phyloP scores from a whole-genome alignment of 2,329 filamentous ascomycete species.

The Colletotrichum somersetense region DNA sequence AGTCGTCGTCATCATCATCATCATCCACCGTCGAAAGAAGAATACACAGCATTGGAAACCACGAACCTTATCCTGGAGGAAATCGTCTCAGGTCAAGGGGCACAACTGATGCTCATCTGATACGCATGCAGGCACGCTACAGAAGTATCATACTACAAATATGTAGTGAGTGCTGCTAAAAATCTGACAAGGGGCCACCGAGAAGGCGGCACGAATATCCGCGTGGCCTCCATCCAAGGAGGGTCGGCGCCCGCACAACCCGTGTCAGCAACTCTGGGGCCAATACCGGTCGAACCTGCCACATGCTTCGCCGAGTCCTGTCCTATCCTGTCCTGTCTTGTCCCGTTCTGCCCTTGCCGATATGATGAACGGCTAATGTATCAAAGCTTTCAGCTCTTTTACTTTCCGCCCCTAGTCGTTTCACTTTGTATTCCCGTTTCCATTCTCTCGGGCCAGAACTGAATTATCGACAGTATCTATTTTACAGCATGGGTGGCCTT shows the following conservation, averaged over 20 bases:
- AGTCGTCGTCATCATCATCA: neutral
- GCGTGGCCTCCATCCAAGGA: neutral
- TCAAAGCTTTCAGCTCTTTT: conserved; percentile 10
- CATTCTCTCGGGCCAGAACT: neutral
- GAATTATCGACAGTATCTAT: neutral
- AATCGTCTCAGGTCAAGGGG: conserved; percentile 26
- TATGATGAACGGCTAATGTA: conserved; percentile 19
- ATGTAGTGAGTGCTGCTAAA: neutral
- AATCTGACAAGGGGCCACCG: neutral
- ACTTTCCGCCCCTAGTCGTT: neutral
- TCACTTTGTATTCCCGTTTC: neutral
- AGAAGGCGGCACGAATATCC: conserved; percentile 3
- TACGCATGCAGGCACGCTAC: conserved; percentile 11
- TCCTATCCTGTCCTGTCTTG: neutral
- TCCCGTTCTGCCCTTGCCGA: conserved; percentile 12
- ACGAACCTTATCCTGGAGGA: conserved; percentile 19
- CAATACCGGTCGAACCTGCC: conserved; percentile 3
- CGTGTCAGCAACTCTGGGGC: neutral
- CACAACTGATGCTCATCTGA: conserved; percentile 31
- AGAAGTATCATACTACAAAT: neutral
- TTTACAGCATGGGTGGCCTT: neutral
- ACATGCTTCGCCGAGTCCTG: neutral
- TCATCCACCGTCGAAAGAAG: conserved; percentile 6
- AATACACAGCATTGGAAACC: neutral
- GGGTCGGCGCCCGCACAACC: conserved; percentile 13